phyloP scores from a whole-genome alignment of 345 rosid genomes.

The Moricandia arvensis region DNA sequence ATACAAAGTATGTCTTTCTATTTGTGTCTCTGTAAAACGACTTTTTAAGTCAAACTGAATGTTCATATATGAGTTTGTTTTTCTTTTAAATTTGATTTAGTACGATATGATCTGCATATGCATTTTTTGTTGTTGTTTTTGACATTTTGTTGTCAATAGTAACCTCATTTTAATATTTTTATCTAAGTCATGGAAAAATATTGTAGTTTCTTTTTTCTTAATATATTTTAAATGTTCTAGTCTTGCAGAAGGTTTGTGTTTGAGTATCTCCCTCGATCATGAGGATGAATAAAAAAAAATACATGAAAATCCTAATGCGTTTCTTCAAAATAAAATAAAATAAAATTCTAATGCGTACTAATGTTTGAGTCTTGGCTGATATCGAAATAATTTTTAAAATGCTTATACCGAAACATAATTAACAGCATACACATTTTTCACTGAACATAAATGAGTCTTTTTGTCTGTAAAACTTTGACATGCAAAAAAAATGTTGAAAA shows the following conservation, averaged over 20 bases:
- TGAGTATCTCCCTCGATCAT: too few species aligned
- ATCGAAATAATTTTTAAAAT: too few species aligned
- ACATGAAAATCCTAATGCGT: too few species aligned
- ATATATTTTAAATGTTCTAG: background rate
- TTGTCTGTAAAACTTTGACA: too few species aligned
- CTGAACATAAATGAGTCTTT: too few species aligned
- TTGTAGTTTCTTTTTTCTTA: too few species aligned
- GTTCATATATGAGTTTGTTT: background rate
- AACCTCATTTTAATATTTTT: background rate
- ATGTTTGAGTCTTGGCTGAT: too few species aligned
- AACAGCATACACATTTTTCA: too few species aligned
- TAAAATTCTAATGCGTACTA: too few species aligned
- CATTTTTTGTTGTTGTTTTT: background rate
- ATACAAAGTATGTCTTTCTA: background rate
- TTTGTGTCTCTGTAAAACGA: background rate
- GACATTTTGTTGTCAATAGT: background rate
- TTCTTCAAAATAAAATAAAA: too few species aligned
- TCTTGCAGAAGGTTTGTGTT: background rate
- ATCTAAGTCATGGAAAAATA: background rate
- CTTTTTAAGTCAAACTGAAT: background rate
- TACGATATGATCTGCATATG: background rate
- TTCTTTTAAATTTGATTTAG: background rate
- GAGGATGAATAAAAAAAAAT: too few species aligned
- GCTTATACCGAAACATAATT: background rate
- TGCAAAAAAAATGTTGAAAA: background rate